Evolutionary conservation across 2,329 filamentous ascomycete species (phyloP).

Genomic region (Grosmannia serpens): DNA sequence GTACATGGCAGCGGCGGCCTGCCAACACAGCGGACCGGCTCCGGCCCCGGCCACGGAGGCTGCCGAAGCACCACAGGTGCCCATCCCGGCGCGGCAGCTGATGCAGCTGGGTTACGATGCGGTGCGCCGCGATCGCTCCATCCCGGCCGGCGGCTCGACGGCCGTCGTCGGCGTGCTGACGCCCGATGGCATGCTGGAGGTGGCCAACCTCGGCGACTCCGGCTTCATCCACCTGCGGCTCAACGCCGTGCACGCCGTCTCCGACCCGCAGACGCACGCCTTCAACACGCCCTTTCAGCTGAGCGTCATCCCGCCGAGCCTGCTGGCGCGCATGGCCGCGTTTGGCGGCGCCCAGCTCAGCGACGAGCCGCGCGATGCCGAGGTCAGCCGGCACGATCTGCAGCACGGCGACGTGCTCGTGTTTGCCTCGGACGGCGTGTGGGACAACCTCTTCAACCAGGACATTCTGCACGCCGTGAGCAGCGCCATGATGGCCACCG

Average conservation of each 20-base stretch:
- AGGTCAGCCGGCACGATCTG: conserved; percentile 62
- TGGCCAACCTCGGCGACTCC: conserved; percentile 92
- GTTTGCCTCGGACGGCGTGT: conserved; percentile 88
- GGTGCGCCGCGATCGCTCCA: conserved; percentile 60
- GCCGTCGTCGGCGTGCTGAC: conserved; percentile 75
- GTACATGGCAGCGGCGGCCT: conserved; percentile 74
- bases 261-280: conserved; percentile 80
- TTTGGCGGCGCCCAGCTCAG: conserved; percentile 75
- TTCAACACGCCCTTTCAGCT: conserved; percentile 98
- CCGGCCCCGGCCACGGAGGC: conserved; percentile 15
- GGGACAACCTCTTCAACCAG: conserved; percentile 89
- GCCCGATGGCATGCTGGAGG: conserved; percentile 63
- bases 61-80: conserved; percentile 12
- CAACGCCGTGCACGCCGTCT: conserved; percentile 74
- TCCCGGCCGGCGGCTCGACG: conserved; percentile 80
- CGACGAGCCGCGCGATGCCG: conserved; percentile 76
- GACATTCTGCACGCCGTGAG: conserved; percentile 76
- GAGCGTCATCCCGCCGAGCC: conserved; percentile 70
- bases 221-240: conserved; percentile 80
- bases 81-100: conserved; percentile 53
- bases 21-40: conserved; percentile 32
- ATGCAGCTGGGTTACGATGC: conserved; percentile 78
- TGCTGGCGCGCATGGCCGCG: conserved; percentile 66
- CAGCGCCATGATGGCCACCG: conserved; percentile 58
- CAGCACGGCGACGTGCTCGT: conserved; percentile 89